Conservation (phyloP, 495 filamentous ascomycete species). For the Cercophora sp. region DNA sequence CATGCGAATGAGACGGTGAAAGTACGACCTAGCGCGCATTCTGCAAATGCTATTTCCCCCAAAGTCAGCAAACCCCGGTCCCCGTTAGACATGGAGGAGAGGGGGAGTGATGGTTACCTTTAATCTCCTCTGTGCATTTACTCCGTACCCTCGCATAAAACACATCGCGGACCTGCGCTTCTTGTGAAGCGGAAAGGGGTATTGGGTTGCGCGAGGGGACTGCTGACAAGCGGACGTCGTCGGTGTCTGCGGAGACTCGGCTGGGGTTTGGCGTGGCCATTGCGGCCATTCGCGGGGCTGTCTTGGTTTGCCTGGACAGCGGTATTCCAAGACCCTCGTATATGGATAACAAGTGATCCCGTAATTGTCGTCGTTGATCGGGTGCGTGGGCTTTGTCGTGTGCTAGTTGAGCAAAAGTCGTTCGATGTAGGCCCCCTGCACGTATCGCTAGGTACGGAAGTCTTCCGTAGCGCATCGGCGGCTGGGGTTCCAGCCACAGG, state of each 20-base stretch:
- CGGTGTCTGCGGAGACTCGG: too few species aligned
- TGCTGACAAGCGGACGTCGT: too few species aligned
- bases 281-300: neutral
- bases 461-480: neutral
- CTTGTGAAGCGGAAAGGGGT: conserved; percentile 87
- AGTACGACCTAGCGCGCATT: conserved; percentile 81
- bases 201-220: conserved; percentile 73
- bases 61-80: too few species aligned
- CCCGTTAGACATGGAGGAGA: neutral
- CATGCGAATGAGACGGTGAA: conserved; percentile 82
- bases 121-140: conserved; percentile 79
- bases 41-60: conserved; percentile 70
- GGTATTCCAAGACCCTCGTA: too few species aligned
- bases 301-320: too few species aligned
- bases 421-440: too few species aligned
- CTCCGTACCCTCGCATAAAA: conserved; percentile 83
- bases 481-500: neutral
- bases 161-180: conserved; percentile 82
- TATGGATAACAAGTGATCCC: too few species aligned
- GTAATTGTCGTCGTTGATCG: too few species aligned
- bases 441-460: too few species aligned
- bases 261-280: neutral
- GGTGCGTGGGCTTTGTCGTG: too few species aligned
- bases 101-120: conserved; percentile 49
- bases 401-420: conserved; percentile 5